These are phyloP conservation scores for Poa annua DNA, from an alignment of 176 grass and related monocot genomes.

Conservation along the genomic window DNA sequence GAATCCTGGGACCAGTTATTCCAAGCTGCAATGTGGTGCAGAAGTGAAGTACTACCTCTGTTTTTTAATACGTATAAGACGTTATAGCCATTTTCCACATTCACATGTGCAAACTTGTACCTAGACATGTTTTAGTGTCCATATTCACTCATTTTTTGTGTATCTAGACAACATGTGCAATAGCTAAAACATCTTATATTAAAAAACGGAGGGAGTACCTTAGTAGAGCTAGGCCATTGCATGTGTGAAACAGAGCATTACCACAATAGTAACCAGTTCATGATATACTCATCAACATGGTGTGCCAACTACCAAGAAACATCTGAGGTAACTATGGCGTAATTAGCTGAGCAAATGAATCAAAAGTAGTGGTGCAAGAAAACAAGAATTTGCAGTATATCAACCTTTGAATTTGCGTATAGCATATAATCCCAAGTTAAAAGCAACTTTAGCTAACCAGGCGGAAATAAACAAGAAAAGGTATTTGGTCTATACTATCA, in stretches of 20 bases:
- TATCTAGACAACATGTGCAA: too few relatives aligned
- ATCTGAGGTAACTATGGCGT: neutral
- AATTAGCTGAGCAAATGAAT: conserved; percentile 19
- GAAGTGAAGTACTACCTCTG: neutral
- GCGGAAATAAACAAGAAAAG: conserved; percentile 11
- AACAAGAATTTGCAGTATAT: neutral
- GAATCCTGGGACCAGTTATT: conserved; percentile 22
- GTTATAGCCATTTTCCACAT: too few relatives aligned
- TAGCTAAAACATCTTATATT: too few relatives aligned
- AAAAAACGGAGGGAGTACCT: too few relatives aligned
- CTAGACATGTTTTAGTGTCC: too few relatives aligned
- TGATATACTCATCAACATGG: conserved; percentile 1
- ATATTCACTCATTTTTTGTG: too few relatives aligned
- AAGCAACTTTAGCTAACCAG: conserved; percentile 7
- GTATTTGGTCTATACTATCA: conserved; percentile 1
- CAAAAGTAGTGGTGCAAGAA: conserved; percentile 6
- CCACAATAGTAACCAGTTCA: conserved; percentile 2
- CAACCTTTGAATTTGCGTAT: neutral
- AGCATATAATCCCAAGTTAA: conserved; percentile 12
- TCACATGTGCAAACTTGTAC: too few relatives aligned
- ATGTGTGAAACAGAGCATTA: conserved; percentile 21
- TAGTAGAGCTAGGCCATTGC: conserved; percentile 3
- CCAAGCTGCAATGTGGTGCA: neutral
- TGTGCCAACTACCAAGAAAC: conserved; percentile 26
- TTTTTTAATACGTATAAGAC: too few relatives aligned